Conservation (phyloP, 202 grass and related monocot genomes). For the Setaria viridis region DNA sequence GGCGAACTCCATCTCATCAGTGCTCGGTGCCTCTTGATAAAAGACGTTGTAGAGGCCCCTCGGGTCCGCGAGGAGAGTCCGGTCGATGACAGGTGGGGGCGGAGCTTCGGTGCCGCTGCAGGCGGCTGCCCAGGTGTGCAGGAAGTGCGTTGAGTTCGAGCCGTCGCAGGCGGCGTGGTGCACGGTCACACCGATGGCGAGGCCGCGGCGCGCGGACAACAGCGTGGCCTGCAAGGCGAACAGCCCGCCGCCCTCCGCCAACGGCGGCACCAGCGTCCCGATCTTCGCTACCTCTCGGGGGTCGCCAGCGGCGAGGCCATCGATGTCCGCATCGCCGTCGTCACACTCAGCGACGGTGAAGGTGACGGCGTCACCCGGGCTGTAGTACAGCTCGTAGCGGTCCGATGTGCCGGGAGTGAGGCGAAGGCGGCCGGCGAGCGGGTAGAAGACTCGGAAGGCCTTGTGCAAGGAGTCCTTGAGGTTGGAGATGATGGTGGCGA, state of each 20-base stretch:
- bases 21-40: too few species aligned
- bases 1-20: not conserved
- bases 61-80: not conserved
- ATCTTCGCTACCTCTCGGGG: not conserved
- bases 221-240: not conserved
- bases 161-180: constrained; percentile 10
- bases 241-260: not conserved
- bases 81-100: not conserved
- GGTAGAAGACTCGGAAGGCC: not conserved
- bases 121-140: not conserved
- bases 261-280: not conserved
- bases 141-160: not conserved
- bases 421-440: not conserved
- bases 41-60: not conserved
- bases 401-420: not conserved
- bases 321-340: not conserved
- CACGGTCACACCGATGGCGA: constrained; percentile 1
- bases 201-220: not conserved
- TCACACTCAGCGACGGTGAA: constrained; percentile 17
- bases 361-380: not conserved
- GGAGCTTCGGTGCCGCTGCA: not conserved
- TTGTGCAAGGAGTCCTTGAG: not conserved
- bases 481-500: not conserved
- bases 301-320: not conserved
- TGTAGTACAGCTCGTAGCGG: constrained; percentile 8